Conservation (phyloP, 2,329 filamentous ascomycete species). For the Phaeosphaeriaceae sp. region DNA sequence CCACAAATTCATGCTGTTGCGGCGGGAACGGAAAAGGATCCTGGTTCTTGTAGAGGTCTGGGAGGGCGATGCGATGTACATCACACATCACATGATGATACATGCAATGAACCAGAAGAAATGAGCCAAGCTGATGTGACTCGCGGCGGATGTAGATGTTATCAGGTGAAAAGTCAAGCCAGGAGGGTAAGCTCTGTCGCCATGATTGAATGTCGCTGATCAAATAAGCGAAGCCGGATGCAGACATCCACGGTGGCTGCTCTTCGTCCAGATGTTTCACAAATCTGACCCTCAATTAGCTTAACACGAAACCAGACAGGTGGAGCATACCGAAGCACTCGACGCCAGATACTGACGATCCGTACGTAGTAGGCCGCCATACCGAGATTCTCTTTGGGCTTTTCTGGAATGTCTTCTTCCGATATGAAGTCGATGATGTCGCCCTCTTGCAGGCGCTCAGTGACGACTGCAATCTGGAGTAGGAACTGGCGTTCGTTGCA, state of each 20-base stretch:
- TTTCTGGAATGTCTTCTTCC: slow-evolving; percentile 34
- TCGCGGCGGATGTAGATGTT: slow-evolving; percentile 46
- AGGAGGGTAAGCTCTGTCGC: slow-evolving; percentile 38
- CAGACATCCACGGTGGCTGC: slow-evolving; percentile 37
- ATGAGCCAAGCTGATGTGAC: slow-evolving; percentile 41
- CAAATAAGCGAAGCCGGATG: slow-evolving; percentile 35
- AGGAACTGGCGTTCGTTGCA: slow-evolving; percentile 44
- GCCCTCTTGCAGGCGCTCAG: slow-evolving; percentile 35
- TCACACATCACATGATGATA: slow-evolving; percentile 45
- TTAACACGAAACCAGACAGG: not conserved
- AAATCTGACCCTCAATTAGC: slow-evolving; percentile 23
- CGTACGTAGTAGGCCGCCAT: slow-evolving; percentile 44
- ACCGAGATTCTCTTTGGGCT: slow-evolving; percentile 39
- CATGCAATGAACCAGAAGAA: slow-evolving; percentile 45
- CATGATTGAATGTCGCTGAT: slow-evolving; percentile 36
- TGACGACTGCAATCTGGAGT: slow-evolving; percentile 40
- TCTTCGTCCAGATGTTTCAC: slow-evolving; percentile 44
- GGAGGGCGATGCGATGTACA: slow-evolving; percentile 40
- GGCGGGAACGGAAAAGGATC: slow-evolving; percentile 38
- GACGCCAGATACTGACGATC: slow-evolving; percentile 43
- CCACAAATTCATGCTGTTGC: slow-evolving; percentile 33
- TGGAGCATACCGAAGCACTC: slow-evolving; percentile 33
- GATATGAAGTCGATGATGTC: slow-evolving; percentile 34
- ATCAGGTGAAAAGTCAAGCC: slow-evolving; percentile 42
- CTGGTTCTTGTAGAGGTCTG: slow-evolving; percentile 41